phyloP scores from a whole-genome alignment of 371 early-diverging fungal species.

The Batrachochytrium dendrobatidis region DNA sequence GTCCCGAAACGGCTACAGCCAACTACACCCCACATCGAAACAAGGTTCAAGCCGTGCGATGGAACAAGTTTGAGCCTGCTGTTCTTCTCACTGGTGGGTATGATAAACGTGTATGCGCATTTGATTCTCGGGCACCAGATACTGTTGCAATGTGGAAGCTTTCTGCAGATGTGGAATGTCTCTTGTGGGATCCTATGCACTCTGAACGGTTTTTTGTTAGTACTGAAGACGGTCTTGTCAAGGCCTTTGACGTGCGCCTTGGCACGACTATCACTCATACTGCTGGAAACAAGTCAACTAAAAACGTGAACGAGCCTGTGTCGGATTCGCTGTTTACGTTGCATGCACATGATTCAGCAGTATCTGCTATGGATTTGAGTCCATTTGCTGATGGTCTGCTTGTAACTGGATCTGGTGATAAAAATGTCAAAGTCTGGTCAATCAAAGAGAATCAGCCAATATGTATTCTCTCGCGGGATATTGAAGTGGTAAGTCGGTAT shows the following conservation, averaged over 20 bases:
- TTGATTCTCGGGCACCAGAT: constrained; percentile 80
- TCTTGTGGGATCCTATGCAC: constrained; percentile 82
- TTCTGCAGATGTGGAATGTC: constrained; percentile 80
- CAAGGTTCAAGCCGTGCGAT: constrained; percentile 82
- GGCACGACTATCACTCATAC: constrained; percentile 46
- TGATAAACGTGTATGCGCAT: constrained; percentile 72
- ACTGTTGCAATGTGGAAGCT: constrained; percentile 55
- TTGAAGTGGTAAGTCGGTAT: constrained; percentile 44
- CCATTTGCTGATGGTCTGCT: constrained; percentile 65
- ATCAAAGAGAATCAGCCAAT: constrained; percentile 61
- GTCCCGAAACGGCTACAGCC: constrained; percentile 27
- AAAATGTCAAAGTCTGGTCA: constrained; percentile 88
- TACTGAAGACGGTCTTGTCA: constrained; percentile 82
- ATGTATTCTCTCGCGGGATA: constrained; percentile 68
- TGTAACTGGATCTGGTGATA: constrained; percentile 89
- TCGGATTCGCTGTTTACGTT: constrained; percentile 69
- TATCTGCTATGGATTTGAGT: constrained; percentile 79
- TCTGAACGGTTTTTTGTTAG: constrained; percentile 60
- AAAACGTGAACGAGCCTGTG: too few species aligned
- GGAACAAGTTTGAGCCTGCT: constrained; percentile 83
- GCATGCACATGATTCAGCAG: constrained; percentile 87
- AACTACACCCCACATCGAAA: constrained; percentile 74
- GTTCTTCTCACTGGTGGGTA: constrained; percentile 84
- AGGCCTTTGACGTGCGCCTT: constrained; percentile 69
- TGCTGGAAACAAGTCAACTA: constrained; percentile 17